Percentiles rank a stretch among this genome's conserved stretches.
These are phyloP conservation scores for Tausonia pullulans DNA, from an alignment of 1,284 basidiomycete species.

Conservation along the genomic window DNA sequence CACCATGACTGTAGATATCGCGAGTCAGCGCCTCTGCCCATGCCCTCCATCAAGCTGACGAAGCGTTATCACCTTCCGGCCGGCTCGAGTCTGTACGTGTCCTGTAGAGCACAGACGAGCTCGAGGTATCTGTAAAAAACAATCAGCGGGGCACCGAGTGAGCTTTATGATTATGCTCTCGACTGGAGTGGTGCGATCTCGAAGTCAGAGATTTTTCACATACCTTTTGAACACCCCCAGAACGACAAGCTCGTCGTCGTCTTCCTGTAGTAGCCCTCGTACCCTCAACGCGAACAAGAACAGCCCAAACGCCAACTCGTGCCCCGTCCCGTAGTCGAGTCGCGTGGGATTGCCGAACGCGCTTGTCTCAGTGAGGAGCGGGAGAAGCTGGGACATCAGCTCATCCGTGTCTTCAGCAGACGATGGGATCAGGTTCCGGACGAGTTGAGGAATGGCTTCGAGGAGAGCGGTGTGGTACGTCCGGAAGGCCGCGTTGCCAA, in stretches of 20 bases:
- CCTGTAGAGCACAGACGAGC: constrained; percentile 76
- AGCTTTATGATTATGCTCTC: background rate
- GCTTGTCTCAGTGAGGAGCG: constrained; percentile 33
- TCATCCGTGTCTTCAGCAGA: constrained; percentile 40
- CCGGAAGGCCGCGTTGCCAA: constrained; percentile 87
- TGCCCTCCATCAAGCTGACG: too few species aligned
- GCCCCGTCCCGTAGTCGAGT: constrained; percentile 94
- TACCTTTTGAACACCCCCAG: constrained; percentile 34
- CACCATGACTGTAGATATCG: constrained; percentile 55
- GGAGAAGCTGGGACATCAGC: constrained; percentile 62
- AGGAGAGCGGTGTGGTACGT: constrained; percentile 44
- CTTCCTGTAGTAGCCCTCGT: constrained; percentile 23
- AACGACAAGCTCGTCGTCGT: constrained; percentile 34
- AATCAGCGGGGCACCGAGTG: background rate
- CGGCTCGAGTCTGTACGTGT: constrained; percentile 83
- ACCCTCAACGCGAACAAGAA: constrained; percentile 50
- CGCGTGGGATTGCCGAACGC: constrained; percentile 85
- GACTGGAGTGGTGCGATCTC: background rate
- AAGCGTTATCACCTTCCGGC: constrained; percentile 49
- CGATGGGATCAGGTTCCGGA: constrained; percentile 31
- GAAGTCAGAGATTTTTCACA: constrained; percentile 6
- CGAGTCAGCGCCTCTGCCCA: too few species aligned
- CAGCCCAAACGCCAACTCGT: constrained; percentile 80
- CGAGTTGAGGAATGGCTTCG: constrained; percentile 52
- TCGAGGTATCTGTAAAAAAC: constrained; percentile 49